phyloP scores from a whole-genome alignment of 495 filamentous ascomycete species.

The Tuber calosporum region DNA sequence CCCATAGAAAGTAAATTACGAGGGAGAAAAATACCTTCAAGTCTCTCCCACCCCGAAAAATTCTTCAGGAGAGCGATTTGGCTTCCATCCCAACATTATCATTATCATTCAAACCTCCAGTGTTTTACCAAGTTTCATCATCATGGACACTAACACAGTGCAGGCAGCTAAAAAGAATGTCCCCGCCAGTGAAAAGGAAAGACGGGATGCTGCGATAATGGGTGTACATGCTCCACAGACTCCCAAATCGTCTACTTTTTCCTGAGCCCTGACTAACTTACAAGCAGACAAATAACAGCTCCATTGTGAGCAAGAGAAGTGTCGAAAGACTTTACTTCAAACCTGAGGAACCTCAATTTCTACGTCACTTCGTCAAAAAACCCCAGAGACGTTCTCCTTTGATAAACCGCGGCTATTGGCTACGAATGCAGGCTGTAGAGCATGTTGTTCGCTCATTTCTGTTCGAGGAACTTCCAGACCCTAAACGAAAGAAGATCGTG shows the following conservation, averaged over 20 bases:
- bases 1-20: neutral
- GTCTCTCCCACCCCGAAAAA: neutral
- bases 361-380: conserved; percentile 78
- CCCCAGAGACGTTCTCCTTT: conserved; percentile 70
- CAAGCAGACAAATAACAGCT: conserved; percentile 74
- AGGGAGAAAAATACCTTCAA: neutral
- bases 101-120: neutral
- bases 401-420: conserved; percentile 82
- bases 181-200: conserved; percentile 28
- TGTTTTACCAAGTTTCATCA: neutral
- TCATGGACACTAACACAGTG: neutral
- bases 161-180: conserved; percentile 20
- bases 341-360: conserved; percentile 65
- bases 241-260: conserved; percentile 7
- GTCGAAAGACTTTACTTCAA: conserved; percentile 74
- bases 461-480: conserved; percentile 46
- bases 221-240: conserved; percentile 47
- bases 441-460: conserved; percentile 65
- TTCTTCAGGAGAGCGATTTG: neutral
- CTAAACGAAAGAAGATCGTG: conserved; percentile 57
- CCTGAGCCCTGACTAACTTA: conserved; percentile 13
- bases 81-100: neutral
- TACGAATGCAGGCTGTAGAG: conserved; percentile 75
- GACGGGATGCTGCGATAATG: conserved; percentile 63
- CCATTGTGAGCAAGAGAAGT: conserved; percentile 81